These are phyloP conservation scores for Eucalyptus melliodora DNA, from an alignment of 345 rosid species.

Conservation along the genomic window DNA sequence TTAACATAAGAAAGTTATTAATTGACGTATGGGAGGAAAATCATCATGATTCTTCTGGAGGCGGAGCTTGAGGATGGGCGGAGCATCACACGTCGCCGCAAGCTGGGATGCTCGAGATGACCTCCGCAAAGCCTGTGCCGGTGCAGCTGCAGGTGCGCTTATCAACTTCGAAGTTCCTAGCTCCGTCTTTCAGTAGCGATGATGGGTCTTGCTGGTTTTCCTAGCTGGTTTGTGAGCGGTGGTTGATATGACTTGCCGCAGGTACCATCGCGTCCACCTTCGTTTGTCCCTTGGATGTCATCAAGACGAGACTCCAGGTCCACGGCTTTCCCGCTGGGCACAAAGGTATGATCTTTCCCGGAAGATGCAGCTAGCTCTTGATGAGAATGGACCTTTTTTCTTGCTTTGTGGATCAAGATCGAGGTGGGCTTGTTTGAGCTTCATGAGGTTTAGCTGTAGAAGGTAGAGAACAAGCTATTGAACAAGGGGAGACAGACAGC, in stretches of 20 bases:
- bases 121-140: slow-evolving; percentile 57
- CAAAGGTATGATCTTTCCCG: slow-evolving; percentile 19
- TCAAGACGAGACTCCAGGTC: slow-evolving; percentile 90
- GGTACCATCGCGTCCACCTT: slow-evolving; percentile 92
- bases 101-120: slow-evolving; percentile 24
- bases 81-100: slow-evolving; percentile 13
- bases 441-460: neutral
- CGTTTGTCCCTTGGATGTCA: slow-evolving; percentile 88
- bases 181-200: neutral
- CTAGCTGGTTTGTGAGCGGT: neutral
- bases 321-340: slow-evolving; percentile 71
- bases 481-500: neutral
- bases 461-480: neutral
- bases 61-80: slow-evolving; percentile 23
- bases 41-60: neutral
- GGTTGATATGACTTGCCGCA: slow-evolving; percentile 5
- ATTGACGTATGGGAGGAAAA: neutral
- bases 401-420: neutral
- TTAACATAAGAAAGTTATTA: neutral
- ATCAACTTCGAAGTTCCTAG: neutral
- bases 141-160: slow-evolving; percentile 71
- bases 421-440: neutral
- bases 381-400: neutral
- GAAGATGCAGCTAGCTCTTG: neutral
- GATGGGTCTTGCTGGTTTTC: neutral